phyloP scores from a whole-genome alignment of 108 stramenopile species.

The Cyclostephanos tholiformis region DNA sequence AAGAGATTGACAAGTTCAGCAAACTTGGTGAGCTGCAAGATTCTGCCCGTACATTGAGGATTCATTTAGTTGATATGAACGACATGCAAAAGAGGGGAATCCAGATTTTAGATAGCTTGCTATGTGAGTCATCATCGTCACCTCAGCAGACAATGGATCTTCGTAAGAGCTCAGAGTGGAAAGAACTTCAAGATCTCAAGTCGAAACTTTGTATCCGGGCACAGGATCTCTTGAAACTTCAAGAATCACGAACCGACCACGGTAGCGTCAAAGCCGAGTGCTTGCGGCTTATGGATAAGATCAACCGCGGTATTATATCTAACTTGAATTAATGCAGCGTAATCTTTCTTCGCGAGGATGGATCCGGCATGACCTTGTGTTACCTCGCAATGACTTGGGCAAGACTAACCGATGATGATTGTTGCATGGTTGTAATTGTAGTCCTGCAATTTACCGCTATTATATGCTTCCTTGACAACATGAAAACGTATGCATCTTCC shows the following conservation, averaged over 20 bases:
- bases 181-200: slow-evolving; percentile 14
- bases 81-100: slow-evolving; percentile 19
- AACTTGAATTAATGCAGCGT: too few relatives aligned
- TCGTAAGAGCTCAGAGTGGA: slow-evolving; percentile 18
- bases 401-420: too few relatives aligned
- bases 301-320: background rate
- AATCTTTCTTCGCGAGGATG: too few relatives aligned
- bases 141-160: background rate
- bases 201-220: slow-evolving; percentile 7
- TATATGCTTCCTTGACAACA: too few relatives aligned
- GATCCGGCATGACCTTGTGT: too few relatives aligned
- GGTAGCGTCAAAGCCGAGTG: slow-evolving; percentile 9
- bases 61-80: slow-evolving; percentile 24
- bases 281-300: slow-evolving; percentile 15
- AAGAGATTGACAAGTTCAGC: slow-evolving; percentile 21
- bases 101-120: slow-evolving; percentile 1
- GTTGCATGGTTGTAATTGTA: too few relatives aligned
- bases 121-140: background rate
- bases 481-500: too few relatives aligned
- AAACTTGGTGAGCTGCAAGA: slow-evolving; percentile 13
- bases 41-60: slow-evolving; percentile 15
- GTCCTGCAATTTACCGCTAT: too few relatives aligned
- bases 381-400: too few relatives aligned
- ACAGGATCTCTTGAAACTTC: slow-evolving; percentile 14
- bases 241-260: slow-evolving; percentile 12